phyloP scores from a whole-genome alignment of 129 eudicot species.

The Lactuca sativa region DNA sequence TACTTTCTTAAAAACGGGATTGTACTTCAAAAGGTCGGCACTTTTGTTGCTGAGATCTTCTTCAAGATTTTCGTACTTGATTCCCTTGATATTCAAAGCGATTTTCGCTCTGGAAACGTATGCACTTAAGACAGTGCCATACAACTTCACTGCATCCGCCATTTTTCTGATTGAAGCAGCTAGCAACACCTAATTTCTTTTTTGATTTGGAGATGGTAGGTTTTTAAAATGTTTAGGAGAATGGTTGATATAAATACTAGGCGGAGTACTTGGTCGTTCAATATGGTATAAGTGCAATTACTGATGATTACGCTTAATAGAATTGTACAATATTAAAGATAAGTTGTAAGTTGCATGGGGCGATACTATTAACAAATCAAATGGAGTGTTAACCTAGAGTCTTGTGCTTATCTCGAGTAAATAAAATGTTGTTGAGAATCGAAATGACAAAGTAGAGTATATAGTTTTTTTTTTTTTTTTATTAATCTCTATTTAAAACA shows the following conservation, averaged over 20 bases:
- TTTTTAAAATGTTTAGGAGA: not conserved
- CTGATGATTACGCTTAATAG: not conserved
- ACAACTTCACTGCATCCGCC: conserved; percentile 27
- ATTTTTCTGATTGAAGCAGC: not conserved
- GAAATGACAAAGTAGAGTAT: too few species aligned
- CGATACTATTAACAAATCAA: too few species aligned
- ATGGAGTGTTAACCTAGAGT: too few species aligned
- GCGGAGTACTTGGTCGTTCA: not conserved
- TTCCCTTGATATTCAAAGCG: conserved; percentile 32
- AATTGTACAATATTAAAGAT: not conserved
- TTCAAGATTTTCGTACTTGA: conserved; percentile 27
- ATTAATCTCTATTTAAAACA: too few species aligned
- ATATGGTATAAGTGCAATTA: not conserved
- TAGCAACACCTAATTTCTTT: not conserved
- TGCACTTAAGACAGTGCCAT: conserved; percentile 2
- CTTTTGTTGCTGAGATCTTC: conserved; percentile 35
- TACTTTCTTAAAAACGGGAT: conserved; percentile 29
- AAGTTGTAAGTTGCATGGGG: not conserved
- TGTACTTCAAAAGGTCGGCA: conserved; percentile 27
- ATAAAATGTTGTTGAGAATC: too few species aligned
- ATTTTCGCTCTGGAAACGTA: conserved; percentile 26
- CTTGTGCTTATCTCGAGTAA: too few species aligned
- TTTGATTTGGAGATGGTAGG: not conserved
- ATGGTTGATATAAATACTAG: not conserved
- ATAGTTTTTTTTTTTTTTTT: too few species aligned